Evolutionary conservation across 2,329 filamentous ascomycete species (phyloP).

Genomic region (Eutypa lata): DNA sequence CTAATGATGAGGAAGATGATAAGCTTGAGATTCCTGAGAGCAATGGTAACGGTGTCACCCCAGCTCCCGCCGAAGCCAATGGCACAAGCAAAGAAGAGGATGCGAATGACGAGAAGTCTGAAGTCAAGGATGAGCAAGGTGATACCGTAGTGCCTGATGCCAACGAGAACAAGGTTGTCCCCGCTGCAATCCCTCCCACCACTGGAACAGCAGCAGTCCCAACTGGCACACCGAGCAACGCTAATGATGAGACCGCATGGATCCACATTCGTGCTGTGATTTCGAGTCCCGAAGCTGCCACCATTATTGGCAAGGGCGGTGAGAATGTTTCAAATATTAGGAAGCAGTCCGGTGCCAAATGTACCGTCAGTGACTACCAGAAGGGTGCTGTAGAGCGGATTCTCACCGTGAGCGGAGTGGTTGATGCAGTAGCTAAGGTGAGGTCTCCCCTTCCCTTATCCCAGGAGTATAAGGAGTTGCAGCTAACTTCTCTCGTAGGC

Average conservation of each 20-base stretch:
- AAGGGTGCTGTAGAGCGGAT: constrained; percentile 97
- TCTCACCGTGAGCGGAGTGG: constrained; percentile 91
- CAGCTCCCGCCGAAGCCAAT: constrained; percentile 44
- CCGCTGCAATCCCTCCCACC: constrained; percentile 36
- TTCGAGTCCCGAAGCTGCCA: constrained; percentile 94
- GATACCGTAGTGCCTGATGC: constrained; percentile 69
- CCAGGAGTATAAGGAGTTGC: neutral
- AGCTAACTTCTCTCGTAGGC: constrained; percentile 53
- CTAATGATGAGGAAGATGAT: constrained; percentile 43
- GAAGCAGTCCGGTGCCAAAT: constrained; percentile 92
- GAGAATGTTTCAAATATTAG: constrained; percentile 98
- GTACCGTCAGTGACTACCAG: constrained; percentile 97
- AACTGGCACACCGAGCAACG: constrained; percentile 42
- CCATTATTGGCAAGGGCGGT: constrained; percentile 96
- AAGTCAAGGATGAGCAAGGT: constrained; percentile 57
- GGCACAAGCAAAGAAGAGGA: constrained; percentile 41
- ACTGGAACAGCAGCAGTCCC: constrained; percentile 32
- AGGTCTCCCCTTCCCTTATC: constrained; percentile 22
- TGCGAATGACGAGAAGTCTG: constrained; percentile 48
- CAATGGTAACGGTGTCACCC: constrained; percentile 31
- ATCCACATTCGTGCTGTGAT: constrained; percentile 97
- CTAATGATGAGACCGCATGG: constrained; percentile 91
- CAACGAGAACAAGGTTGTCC: constrained; percentile 51
- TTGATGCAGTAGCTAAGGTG: constrained; percentile 96
- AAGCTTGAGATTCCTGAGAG: constrained; percentile 38